Evolutionary conservation across 352 stramenopile genomes (phyloP).

Genomic region (Globisporangium paddicum): DNA sequence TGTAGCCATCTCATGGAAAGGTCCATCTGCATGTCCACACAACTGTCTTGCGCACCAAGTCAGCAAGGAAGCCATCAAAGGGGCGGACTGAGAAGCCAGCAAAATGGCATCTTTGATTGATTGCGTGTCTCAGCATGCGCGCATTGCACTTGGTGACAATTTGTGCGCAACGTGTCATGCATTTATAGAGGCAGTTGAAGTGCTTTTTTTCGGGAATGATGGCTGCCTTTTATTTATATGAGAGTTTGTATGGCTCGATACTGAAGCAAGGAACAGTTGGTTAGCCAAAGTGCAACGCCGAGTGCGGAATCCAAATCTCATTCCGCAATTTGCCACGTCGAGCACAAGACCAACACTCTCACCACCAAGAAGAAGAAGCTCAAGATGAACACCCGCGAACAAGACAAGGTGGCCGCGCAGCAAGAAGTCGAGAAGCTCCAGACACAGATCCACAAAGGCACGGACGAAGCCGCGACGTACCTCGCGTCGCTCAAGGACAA

Average conservation of each 20-base stretch:
- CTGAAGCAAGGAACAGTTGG: too few relatives aligned
- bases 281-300: too few relatives aligned
- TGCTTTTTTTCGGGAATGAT: too few relatives aligned
- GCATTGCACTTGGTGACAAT: background rate
- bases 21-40: too few relatives aligned
- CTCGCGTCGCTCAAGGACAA: too few relatives aligned
- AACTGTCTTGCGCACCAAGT: too few relatives aligned
- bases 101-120: too few relatives aligned
- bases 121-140: background rate
- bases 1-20: background rate
- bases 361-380: background rate
- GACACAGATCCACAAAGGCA: slow-evolving; percentile 24
- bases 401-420: slow-evolving; percentile 13
- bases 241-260: background rate
- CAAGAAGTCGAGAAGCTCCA: slow-evolving; percentile 36
- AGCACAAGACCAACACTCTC: background rate
- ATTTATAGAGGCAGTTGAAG: background rate
- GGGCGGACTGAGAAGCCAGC: too few relatives aligned
- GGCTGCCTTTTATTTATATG: background rate
- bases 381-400: background rate
- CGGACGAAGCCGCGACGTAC: slow-evolving; percentile 24
- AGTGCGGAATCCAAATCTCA: background rate
- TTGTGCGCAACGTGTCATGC: too few relatives aligned
- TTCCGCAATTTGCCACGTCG: slow-evolving; percentile 5
- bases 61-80: too few relatives aligned